A percentile compares a stretch with the other conserved stretches of the same genome.
phyloP scores from a whole-genome alignment of 768 basidiomycete species.

The Kwoniella shandongensis region DNA sequence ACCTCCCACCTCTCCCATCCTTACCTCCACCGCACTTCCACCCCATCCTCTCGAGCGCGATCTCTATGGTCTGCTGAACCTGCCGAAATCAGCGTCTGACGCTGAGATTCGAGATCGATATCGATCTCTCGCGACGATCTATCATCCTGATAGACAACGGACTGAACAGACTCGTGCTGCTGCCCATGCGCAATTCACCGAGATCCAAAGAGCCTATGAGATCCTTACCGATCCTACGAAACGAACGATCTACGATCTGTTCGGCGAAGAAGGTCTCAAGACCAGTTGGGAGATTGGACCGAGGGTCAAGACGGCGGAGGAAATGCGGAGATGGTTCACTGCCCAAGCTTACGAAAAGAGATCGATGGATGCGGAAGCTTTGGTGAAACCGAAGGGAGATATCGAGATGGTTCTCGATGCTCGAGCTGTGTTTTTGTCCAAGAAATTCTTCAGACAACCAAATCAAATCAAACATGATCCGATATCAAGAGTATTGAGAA shows the following conservation, averaged over 20 bases:
- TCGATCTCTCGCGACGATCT: constrained; percentile 68
- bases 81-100: constrained; percentile 65
- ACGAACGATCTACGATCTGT: constrained; percentile 70
- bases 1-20: constrained; percentile 33
- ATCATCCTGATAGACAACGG: constrained; percentile 81
- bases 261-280: constrained; percentile 60
- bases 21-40: constrained; percentile 15
- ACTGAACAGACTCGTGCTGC: constrained; percentile 61
- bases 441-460: constrained; percentile 37
- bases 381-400: constrained; percentile 51
- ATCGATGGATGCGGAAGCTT: constrained; percentile 39
- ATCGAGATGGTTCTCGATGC: constrained; percentile 48
- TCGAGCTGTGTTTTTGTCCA: constrained; percentile 46
- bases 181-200: constrained; percentile 68
- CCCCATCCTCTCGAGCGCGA: constrained; percentile 19
- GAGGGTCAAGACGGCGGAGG: constrained; percentile 50
- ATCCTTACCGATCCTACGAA: constrained; percentile 64
- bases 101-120: constrained; percentile 74
- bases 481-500: constrained; percentile 31
- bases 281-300: constrained; percentile 54
- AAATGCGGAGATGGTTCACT: constrained; percentile 47
- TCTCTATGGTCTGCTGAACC: constrained; percentile 67
- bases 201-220: constrained; percentile 81
- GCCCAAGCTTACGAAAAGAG: constrained; percentile 45
- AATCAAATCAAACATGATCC: constrained; percentile 34